Evolutionary conservation across 208 protist species (phyloP).

Genomic region (Kentomonas sorsogonicus): DNA sequence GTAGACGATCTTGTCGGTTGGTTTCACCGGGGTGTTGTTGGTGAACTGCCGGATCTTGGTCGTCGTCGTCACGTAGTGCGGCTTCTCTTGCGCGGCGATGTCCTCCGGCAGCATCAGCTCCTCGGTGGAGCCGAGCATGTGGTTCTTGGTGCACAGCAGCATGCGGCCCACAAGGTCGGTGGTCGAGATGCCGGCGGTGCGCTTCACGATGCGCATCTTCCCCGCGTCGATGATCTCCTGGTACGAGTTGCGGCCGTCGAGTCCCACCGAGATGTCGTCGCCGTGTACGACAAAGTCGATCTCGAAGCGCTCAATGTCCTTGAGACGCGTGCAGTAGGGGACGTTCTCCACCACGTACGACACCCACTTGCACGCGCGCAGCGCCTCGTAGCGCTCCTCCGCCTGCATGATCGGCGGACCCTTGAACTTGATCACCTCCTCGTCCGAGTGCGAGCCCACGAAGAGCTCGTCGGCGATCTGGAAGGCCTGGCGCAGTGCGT

Average conservation of each 20-base stretch:
- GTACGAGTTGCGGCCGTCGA: constrained; percentile 94
- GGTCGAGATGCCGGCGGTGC: constrained; percentile 96
- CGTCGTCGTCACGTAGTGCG: constrained; percentile 88
- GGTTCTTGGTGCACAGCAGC: constrained; percentile 91
- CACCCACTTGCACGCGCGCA: constrained; percentile 98
- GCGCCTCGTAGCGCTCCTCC: constrained; percentile 92
- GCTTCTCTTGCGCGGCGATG: constrained; percentile 3
- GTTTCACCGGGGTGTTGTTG: constrained; percentile 72
- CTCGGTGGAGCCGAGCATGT: constrained; percentile 37
- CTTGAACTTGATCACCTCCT: constrained; percentile 95
- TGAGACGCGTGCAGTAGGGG: constrained; percentile 91
- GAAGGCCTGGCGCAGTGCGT: constrained; percentile 82
- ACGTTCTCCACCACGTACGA: constrained; percentile 94
- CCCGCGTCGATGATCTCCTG: constrained; percentile 91
- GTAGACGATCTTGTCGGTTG: constrained; percentile 93
- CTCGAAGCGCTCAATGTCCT: constrained; percentile 90
- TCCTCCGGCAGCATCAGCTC: constrained; percentile 40
- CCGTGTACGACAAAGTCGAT: constrained; percentile 97
- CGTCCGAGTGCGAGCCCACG: constrained; percentile 96
- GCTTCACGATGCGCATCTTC: constrained; percentile 88
- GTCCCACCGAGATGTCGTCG: constrained; percentile 96
- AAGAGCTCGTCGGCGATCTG: constrained; percentile 92
- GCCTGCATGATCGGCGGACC: constrained; percentile 95
- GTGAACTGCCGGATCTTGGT: constrained; percentile 96
- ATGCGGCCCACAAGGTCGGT: constrained; percentile 98